Evolutionary conservation across 2,329 filamentous ascomycete species (phyloP).

Genomic region (Colletotrichum acutatum): DNA sequence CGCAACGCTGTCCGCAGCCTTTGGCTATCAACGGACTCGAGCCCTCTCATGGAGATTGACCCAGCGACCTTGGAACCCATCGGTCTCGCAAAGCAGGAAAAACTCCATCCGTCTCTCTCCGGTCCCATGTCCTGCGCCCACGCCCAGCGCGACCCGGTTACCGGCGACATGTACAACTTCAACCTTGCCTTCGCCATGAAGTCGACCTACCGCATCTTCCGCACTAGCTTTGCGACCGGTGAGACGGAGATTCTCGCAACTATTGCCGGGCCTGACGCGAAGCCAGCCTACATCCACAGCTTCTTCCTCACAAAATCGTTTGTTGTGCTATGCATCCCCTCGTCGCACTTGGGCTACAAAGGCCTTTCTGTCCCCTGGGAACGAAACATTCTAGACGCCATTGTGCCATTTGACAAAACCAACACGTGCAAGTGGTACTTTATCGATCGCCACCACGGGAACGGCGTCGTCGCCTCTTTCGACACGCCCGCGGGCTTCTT

Average conservation of each 20-base stretch:
- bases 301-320: slow-evolving; percentile 79
- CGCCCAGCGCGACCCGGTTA: slow-evolving; percentile 75
- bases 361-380: slow-evolving; percentile 73
- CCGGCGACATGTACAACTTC: slow-evolving; percentile 83
- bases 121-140: slow-evolving; percentile 78
- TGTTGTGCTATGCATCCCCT: slow-evolving; percentile 79
- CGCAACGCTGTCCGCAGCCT: slow-evolving; percentile 53
- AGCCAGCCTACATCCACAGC: slow-evolving; percentile 83
- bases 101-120: slow-evolving; percentile 74
- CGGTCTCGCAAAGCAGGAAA: slow-evolving; percentile 67
- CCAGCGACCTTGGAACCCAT: slow-evolving; percentile 79
- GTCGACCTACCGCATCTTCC: slow-evolving; percentile 76
- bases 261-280: slow-evolving; percentile 57
- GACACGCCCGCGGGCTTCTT: slow-evolving; percentile 77
- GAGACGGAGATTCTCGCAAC: slow-evolving; percentile 78
- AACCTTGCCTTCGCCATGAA: slow-evolving; percentile 74
- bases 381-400: slow-evolving; percentile 74
- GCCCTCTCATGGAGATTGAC: slow-evolving; percentile 70
- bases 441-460: slow-evolving; percentile 70
- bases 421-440: slow-evolving; percentile 77
- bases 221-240: slow-evolving; percentile 69
- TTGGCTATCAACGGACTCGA: slow-evolving; percentile 67
- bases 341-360: slow-evolving; percentile 65
- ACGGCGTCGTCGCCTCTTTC: slow-evolving; percentile 76
- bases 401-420: slow-evolving; percentile 69